Evolutionary conservation across 2,329 filamentous ascomycete genomes (phyloP), one percentile per base, ranked within the genome.

Genomic region (Aureobasidium leucospermi): DNA sequence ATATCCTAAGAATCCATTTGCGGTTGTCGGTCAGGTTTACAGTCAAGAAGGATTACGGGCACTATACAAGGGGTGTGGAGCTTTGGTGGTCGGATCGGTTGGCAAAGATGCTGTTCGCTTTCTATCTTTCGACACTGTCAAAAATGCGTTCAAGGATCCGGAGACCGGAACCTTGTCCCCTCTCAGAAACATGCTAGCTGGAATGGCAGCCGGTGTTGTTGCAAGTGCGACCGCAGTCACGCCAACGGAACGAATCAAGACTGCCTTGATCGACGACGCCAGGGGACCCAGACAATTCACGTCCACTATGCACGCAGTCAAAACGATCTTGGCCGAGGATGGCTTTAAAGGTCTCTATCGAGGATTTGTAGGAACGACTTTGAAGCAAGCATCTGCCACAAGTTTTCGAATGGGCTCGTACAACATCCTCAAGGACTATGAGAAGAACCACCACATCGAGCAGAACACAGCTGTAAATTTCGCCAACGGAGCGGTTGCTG

Each of bases 201-300:
- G 85, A 8, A 86, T 87, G 82, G 73, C 77, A 1, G 81, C 83
- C 0, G 85, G 85, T 0, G 78, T 84, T 0, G 78, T 85, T 0
- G 84, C 85, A 16, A 83, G 79, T 58, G 75, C 85, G 0, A 78
- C 81, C n/a, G 84, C 84, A 1, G 85, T 88, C 1, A 88, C 85
- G 2, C 85, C 85, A 0, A 86, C 83, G 0, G 85, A 88, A 66
- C 77, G 85, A 15, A 82, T 88, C 66, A 88, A 88, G 68, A 88
- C 85, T 1, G 84, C 84, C 0, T 68, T 87, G 6, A 86, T 86
- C 61, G 83, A 86, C 67, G 83, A 86, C 65, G 82, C 81, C 7
- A 32, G 42, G 13, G 69, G 66, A 0, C 72, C 77, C 36, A 76
- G 73, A 39, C 72, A 77, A 16, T 85, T 83, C 67, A 73, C 71